Evolutionary conservation across 495 filamentous ascomycete species (phyloP).

Genomic region (Aspergillus affinis): DNA sequence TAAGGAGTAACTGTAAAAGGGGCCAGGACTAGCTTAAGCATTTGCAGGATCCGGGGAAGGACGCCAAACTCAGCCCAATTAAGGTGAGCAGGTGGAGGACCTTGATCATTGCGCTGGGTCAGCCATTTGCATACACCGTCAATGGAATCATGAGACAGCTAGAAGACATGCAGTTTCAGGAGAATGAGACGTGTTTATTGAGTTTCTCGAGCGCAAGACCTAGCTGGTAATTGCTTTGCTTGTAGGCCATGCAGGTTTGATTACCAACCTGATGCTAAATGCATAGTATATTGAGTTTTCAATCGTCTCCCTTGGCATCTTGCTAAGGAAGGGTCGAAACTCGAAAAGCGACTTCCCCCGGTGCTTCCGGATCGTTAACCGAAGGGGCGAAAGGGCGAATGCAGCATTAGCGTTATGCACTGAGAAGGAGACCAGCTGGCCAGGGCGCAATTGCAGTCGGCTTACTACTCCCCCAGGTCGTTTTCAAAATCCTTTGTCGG

Average conservation of each 20-base stretch:
- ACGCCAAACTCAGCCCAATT: neutral
- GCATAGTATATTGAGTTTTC: no score
- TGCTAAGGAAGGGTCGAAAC: neutral
- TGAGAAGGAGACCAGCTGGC: neutral
- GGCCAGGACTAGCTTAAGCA: slow-evolving; percentile 11
- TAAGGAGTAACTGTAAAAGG: neutral
- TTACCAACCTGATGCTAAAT: no score
- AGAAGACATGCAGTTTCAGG: no score
- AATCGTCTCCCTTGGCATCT: neutral
- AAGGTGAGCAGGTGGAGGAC: slow-evolving; percentile 2
- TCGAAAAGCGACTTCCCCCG: neutral
- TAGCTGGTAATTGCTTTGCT: no score
- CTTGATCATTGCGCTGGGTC: neutral
- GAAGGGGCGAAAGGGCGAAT: neutral
- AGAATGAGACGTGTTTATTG: neutral
- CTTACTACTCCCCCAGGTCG: neutral
- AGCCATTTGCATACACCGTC: neutral
- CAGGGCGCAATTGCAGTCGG: neutral
- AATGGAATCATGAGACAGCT: neutral
- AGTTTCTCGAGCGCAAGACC: no score
- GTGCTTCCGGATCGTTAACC: neutral
- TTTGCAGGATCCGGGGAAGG: slow-evolving; percentile 11
- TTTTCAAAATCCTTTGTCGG: neutral
- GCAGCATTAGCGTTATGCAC: neutral
- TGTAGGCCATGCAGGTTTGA: no score